Conservation (phyloP, 192 early-diverging fungal species). For the Coemansia sp. region DNA sequence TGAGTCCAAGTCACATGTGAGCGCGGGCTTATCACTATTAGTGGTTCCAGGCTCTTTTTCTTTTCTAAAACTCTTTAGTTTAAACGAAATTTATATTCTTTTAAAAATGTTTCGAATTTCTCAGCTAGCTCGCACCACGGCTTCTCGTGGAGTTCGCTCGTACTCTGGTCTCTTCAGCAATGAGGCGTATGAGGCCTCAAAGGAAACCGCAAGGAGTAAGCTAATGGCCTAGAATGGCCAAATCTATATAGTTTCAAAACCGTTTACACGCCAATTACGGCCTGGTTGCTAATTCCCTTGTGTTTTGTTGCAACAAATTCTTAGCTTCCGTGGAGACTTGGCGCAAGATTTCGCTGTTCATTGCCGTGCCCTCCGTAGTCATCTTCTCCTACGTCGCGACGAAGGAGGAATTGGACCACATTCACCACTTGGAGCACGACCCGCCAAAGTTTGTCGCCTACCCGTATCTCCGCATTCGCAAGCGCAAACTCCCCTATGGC, state of each 20-base stretch:
- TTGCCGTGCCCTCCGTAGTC: constrained; percentile 37
- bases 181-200: constrained; percentile 39
- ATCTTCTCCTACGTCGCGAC: constrained; percentile 42
- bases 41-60: background rate
- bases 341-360: constrained; percentile 51
- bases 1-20: background rate
- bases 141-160: constrained; percentile 38
- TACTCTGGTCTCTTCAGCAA: constrained; percentile 43
- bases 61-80: constrained; percentile 7
- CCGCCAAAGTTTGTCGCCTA: constrained; percentile 47
- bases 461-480: constrained; percentile 51
- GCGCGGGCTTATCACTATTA: constrained; percentile 16
- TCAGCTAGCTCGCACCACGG: constrained; percentile 45
- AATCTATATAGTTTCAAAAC: background rate
- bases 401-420: constrained; percentile 53
- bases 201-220: constrained; percentile 52
- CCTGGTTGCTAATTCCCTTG: background rate
- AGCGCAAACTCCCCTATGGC: constrained; percentile 53
- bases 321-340: constrained; percentile 53
- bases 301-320: background rate
- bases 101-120: constrained; percentile 37
- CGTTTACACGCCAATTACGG: background rate
- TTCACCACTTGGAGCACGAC: constrained; percentile 56
- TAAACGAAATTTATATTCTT: background rate
- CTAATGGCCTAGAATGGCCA: background rate